phyloP scores from a whole-genome alignment of 2,329 filamentous ascomycete genomes.

The Beauveria scarabaeidicola region DNA sequence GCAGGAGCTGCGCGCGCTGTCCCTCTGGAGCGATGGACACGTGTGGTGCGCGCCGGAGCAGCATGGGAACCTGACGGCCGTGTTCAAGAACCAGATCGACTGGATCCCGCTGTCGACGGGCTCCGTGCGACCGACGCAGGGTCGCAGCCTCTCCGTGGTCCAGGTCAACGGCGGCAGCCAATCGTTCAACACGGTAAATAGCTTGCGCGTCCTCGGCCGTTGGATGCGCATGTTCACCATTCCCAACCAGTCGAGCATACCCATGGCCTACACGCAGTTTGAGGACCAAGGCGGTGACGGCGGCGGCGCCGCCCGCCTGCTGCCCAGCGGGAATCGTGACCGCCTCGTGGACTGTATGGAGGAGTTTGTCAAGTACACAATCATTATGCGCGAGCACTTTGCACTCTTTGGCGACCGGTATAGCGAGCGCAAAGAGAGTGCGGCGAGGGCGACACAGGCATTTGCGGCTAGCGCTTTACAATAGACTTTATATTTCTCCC shows the following conservation, averaged over 20 bases:
- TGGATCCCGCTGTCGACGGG: slow-evolving; percentile 58
- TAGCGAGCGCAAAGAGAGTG: slow-evolving; percentile 37
- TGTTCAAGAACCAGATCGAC: slow-evolving; percentile 64
- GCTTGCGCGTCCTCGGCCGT: slow-evolving; percentile 53
- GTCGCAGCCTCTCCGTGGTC: slow-evolving; percentile 52
- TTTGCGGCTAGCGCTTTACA: neutral
- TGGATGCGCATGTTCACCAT: slow-evolving; percentile 66
- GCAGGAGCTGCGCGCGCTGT: slow-evolving; percentile 52
- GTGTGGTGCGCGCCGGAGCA: slow-evolving; percentile 59
- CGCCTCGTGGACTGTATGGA: slow-evolving; percentile 60
- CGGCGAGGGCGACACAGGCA: neutral
- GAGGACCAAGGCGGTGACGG: slow-evolving; percentile 37
- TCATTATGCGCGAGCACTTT: slow-evolving; percentile 54
- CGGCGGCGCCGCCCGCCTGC: slow-evolving; percentile 40
- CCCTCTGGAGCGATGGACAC: slow-evolving; percentile 57
- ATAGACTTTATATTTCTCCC: neutral
- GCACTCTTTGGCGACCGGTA: slow-evolving; percentile 53
- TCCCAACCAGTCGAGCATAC: slow-evolving; percentile 57
- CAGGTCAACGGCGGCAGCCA: slow-evolving; percentile 58
- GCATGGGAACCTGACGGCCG: slow-evolving; percentile 55
- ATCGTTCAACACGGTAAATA: slow-evolving; percentile 60
- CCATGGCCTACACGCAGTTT: slow-evolving; percentile 55
- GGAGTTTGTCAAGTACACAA: slow-evolving; percentile 61
- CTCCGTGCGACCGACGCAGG: slow-evolving; percentile 56
- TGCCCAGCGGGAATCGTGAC: slow-evolving; percentile 48